A percentile compares a stretch with the other conserved stretches of the same genome.
Evolutionary conservation across 2,329 filamentous ascomycete genomes (phyloP).

Genomic region (Fusarium tricinctum): DNA sequence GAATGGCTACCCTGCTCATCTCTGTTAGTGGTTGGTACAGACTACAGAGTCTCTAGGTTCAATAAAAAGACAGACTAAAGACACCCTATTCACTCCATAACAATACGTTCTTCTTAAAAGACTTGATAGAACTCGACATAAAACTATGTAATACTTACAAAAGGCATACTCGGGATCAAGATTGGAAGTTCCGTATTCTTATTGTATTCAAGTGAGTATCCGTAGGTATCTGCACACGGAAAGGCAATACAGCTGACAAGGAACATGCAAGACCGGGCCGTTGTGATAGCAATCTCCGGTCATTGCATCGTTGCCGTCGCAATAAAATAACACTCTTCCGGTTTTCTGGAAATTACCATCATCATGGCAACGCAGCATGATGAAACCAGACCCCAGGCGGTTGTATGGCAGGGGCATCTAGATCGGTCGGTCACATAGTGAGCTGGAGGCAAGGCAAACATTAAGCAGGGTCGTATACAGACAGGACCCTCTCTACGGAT

Average conservation of each 20-base stretch:
- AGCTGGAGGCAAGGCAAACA: constrained; percentile 29
- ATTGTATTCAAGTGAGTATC: neutral
- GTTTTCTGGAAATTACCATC: constrained; percentile 47
- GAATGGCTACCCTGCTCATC: constrained; percentile 43
- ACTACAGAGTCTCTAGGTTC: too few species aligned
- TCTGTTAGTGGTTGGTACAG: constrained; percentile 21
- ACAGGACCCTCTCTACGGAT: constrained; percentile 3
- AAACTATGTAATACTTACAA: too few species aligned
- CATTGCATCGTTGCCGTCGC: constrained; percentile 45
- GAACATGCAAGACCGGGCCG: constrained; percentile 27
- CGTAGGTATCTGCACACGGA: neutral
- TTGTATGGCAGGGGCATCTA: constrained; percentile 32
- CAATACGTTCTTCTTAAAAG: too few species aligned
- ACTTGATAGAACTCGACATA: too few species aligned
- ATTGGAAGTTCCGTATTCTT: neutral
- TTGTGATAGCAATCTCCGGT: constrained; percentile 47
- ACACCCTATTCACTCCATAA: too few species aligned
- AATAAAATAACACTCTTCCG: constrained; percentile 37
- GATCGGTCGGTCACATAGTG: constrained; percentile 35
- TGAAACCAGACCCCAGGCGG: constrained; percentile 43
- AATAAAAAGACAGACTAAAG: too few species aligned
- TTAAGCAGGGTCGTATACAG: constrained; percentile 10
- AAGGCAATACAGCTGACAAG: constrained; percentile 38
- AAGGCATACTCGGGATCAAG: too few species aligned
- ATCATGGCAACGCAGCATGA: constrained; percentile 42